phyloP scores from a whole-genome alignment of 345 rosid genomes.

The Eucalyptus leucophloia region DNA sequence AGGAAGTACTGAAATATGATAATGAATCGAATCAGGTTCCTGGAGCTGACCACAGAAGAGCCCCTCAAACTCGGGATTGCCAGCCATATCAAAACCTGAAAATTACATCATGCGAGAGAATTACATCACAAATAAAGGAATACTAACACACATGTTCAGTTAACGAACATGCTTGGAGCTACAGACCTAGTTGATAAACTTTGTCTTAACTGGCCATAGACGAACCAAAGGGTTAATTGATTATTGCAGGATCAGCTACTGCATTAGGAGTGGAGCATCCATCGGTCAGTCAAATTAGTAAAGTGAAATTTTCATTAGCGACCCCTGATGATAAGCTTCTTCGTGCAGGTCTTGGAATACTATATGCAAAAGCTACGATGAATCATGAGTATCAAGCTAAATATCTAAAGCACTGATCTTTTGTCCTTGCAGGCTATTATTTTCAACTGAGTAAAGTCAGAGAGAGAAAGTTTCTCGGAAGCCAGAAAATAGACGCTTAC shows the following conservation, averaged over 20 bases:
- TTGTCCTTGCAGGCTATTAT: neutral
- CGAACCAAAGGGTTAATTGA: neutral
- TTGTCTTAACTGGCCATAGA: neutral
- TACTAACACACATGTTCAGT: neutral
- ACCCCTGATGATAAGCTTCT: neutral
- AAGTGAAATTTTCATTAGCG: neutral
- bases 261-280: neutral
- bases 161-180: neutral
- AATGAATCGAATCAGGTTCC: slow-evolving; percentile 13
- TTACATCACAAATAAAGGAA: neutral
- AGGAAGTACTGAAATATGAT: slow-evolving; percentile 35
- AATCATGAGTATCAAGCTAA: neutral
- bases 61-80: slow-evolving; percentile 23
- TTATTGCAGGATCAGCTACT: neutral
- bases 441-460: neutral
- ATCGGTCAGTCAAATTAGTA: neutral
- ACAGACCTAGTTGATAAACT: neutral
- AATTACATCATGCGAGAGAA: neutral
- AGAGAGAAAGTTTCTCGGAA: neutral
- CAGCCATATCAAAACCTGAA: slow-evolving; percentile 41
- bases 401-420: neutral
- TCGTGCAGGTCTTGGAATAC: neutral
- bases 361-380: neutral
- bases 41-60: slow-evolving; percentile 1
- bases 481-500: slow-evolving; percentile 5